Evolutionary conservation across 1,139 yeast genomes (phyloP).

Genomic region (Yamadazyma trypodendri): DNA sequence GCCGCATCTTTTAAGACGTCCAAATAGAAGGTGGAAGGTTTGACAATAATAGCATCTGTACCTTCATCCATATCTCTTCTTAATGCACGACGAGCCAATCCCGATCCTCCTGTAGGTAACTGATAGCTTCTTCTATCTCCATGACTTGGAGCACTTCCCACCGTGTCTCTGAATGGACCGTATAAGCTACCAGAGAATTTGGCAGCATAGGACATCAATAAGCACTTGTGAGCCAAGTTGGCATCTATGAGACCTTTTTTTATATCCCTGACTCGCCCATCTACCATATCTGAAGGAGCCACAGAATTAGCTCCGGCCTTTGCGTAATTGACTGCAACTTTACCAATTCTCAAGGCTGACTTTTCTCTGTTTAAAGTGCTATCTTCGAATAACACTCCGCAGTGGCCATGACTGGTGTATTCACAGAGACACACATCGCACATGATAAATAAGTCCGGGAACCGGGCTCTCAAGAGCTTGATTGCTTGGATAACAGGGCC

Average conservation of each 20-base stretch:
- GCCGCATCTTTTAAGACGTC: conserved; percentile 90
- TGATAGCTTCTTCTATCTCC: conserved; percentile 96
- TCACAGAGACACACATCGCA: conserved; percentile 98
- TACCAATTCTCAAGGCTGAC: conserved; percentile 82
- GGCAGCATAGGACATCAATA: conserved; percentile 93
- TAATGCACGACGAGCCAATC: conserved; percentile 91
- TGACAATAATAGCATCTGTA: conserved; percentile 91
- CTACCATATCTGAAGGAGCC: conserved; percentile 98
- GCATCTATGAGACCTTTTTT: conserved; percentile 81
- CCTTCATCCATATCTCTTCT: conserved; percentile 87
- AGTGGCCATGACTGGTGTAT: conserved; percentile 94
- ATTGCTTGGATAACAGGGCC: conserved; percentile 91
- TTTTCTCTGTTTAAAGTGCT: conserved; percentile 76
- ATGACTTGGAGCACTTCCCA: conserved; percentile 82
- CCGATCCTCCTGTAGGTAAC: conserved; percentile 89
- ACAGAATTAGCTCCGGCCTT: conserved; percentile 93
- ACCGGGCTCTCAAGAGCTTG: conserved; percentile 57
- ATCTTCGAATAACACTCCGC: conserved; percentile 86
- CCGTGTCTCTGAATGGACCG: conserved; percentile 98
- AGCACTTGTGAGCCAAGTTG: conserved; percentile 82
- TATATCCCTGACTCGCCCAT: conserved; percentile 88
- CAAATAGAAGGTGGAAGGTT: conserved; percentile 95
- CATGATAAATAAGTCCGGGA: conserved; percentile 82
- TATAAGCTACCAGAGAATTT: conserved; percentile 88
- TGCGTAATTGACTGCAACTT: conserved; percentile 94